Conservation (phyloP, 768 basidiomycete species). For the Favolaschia claudopus region DNA sequence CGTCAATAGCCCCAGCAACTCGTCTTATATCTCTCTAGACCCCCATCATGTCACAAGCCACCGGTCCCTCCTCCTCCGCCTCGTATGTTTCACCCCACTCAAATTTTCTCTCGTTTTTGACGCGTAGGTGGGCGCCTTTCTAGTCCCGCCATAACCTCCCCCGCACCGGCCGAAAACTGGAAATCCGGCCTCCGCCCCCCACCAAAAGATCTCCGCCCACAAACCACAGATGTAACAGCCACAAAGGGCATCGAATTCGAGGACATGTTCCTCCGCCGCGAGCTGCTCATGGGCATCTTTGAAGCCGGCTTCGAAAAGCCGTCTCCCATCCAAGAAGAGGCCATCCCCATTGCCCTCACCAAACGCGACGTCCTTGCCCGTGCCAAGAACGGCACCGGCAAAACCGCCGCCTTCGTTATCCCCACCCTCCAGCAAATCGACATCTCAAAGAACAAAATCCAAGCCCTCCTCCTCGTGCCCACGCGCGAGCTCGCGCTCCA, state of each 20-base stretch:
- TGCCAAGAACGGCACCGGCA: conserved; percentile 96
- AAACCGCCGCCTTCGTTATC: conserved; percentile 99
- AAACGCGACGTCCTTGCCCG: conserved; percentile 95
- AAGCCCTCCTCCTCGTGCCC: conserved; percentile 95
- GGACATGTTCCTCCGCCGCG: conserved; percentile 89
- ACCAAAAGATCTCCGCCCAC: conserved; percentile 91
- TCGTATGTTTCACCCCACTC: conserved; percentile 7
- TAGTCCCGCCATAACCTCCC: conserved; percentile 22
- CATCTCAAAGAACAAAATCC: conserved; percentile 83
- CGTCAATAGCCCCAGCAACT: conserved; percentile 5
- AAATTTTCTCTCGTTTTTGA: background rate
- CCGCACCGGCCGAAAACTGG: conserved; percentile 55
- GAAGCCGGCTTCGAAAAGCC: conserved; percentile 98
- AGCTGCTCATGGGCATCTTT: conserved; percentile 99
- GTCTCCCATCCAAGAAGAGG: conserved; percentile 98
- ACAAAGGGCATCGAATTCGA: conserved; percentile 97
- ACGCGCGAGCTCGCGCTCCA: conserved; percentile 99
- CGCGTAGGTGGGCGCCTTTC: background rate
- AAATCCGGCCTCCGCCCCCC: conserved; percentile 82
- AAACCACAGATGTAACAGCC: conserved; percentile 96
- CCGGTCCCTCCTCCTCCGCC: conserved; percentile 13
- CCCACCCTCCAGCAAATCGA: conserved; percentile 95
- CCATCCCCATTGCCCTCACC: conserved; percentile 93
- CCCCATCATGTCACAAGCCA: conserved; percentile 17
- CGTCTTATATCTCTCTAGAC: conserved; percentile 3